Evolutionary conservation across 345 rosid species (phyloP).

Genomic region (Luvunga scandens): DNA sequence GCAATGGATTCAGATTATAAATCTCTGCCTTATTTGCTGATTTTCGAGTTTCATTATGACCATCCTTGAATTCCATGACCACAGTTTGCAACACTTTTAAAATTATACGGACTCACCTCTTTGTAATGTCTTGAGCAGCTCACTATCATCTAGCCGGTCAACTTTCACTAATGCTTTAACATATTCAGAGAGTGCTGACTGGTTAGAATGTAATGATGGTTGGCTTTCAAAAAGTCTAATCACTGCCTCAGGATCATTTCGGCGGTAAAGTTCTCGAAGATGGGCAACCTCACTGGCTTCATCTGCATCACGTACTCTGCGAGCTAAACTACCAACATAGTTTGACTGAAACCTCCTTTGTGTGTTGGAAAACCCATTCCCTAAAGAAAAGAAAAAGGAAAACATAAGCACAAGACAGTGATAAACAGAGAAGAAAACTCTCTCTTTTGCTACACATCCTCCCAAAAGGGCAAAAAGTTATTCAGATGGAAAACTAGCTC

Average conservation of each 20-base stretch:
- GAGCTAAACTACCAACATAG: constrained; percentile 75
- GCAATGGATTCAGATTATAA: not conserved
- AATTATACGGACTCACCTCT: constrained; percentile 50
- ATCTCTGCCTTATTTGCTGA: not conserved
- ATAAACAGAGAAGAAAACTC: not conserved
- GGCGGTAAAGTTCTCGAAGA: constrained; percentile 67
- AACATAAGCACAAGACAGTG: not conserved
- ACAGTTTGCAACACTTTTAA: not conserved
- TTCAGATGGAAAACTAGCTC: not conserved
- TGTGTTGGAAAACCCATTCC: constrained; percentile 22
- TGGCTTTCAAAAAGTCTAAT: constrained; percentile 79
- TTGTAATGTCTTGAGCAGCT: constrained; percentile 73
- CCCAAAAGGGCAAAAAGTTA: not conserved
- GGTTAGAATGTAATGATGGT: constrained; percentile 64
- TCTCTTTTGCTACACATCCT: too few species aligned
- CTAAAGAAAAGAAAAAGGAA: constrained; percentile 28
- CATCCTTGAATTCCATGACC: not conserved
- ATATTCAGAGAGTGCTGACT: constrained; percentile 72
- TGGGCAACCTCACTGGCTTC: constrained; percentile 68
- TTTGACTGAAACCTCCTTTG: constrained; percentile 58
- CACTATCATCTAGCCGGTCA: constrained; percentile 82
- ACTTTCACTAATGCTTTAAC: constrained; percentile 88
- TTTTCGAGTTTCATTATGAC: not conserved
- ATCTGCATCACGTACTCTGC: constrained; percentile 67
- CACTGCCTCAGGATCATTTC: constrained; percentile 87